A percentile compares a stretch with the other conserved stretches of the same genome.
phyloP scores from a whole-genome alignment of 2,329 filamentous ascomycete species.

The Sordariomycetes sp. region DNA sequence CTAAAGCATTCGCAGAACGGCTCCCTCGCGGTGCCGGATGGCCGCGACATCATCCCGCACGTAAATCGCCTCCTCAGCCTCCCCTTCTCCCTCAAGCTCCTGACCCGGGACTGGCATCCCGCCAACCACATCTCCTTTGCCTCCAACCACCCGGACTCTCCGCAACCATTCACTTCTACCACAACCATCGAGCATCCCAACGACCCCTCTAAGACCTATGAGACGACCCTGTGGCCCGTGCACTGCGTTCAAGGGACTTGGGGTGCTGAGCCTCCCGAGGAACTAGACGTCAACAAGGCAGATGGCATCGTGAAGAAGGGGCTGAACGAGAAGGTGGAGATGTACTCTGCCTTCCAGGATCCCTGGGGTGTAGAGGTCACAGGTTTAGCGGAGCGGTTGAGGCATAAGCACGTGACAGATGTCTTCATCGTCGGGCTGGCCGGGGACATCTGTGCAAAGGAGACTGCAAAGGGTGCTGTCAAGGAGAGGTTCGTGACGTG shows the following conservation, averaged over 20 bases:
- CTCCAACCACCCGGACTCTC: slow-evolving; percentile 52
- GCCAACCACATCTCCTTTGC: slow-evolving; percentile 80
- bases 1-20: slow-evolving; percentile 51
- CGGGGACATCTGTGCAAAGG: slow-evolving; percentile 80
- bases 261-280: slow-evolving; percentile 66
- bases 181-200: slow-evolving; percentile 58
- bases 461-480: slow-evolving; percentile 68
- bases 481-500: slow-evolving; percentile 68
- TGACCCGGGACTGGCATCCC: slow-evolving; percentile 92
- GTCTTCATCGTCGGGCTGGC: slow-evolving; percentile 84
- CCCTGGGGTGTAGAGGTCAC: slow-evolving; percentile 60
- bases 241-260: slow-evolving; percentile 74
- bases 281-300: slow-evolving; percentile 53
- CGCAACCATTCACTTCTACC: slow-evolving; percentile 57
- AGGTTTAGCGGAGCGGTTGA: slow-evolving; percentile 52
- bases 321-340: slow-evolving; percentile 64
- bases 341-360: slow-evolving; percentile 89
- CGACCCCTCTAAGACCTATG: slow-evolving; percentile 53
- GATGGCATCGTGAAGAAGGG: slow-evolving; percentile 72
- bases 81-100: slow-evolving; percentile 66
- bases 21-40: slow-evolving; percentile 70
- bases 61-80: slow-evolving; percentile 68
- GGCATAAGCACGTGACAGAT: slow-evolving; percentile 53
- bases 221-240: slow-evolving; percentile 72
- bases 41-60: slow-evolving; percentile 56